A percentile compares a stretch with the other conserved stretches of the same genome.
phyloP scores from a whole-genome alignment of 2,329 filamentous ascomycete species.

The Celoporthe dispersa region DNA sequence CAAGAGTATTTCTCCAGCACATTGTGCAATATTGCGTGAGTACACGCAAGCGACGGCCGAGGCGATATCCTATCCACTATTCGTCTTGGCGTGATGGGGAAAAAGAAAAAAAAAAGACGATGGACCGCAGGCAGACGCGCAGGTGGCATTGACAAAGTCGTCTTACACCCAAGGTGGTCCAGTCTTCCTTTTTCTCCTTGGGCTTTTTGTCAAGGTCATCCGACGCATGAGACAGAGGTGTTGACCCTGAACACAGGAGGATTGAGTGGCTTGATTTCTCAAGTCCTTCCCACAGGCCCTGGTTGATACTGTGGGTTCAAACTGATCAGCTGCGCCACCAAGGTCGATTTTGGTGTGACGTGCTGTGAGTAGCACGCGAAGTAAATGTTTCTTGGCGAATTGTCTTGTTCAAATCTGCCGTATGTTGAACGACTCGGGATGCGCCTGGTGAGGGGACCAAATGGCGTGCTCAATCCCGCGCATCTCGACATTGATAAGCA shows the following conservation, averaged over 20 bases:
- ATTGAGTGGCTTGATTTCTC: not conserved
- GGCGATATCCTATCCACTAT: constrained; percentile 13
- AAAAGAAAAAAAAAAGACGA: constrained; percentile 8
- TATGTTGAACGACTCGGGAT: not conserved
- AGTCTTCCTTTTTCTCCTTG: not conserved
- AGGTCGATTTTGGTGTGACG: not conserved
- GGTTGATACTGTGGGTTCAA: not conserved
- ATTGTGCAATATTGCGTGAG: constrained; percentile 30
- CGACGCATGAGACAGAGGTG: not conserved
- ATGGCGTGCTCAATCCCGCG: constrained; percentile 26
- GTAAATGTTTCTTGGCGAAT: not conserved
- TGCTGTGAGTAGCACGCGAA: not conserved
- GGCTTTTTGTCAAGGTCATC: not conserved
- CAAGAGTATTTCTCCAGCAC: not conserved
- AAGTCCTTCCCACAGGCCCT: not conserved
- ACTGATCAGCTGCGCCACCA: not conserved
- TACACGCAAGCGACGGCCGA: constrained; percentile 10
- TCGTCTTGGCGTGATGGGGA: constrained; percentile 18
- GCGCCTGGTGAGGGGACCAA: constrained; percentile 3
- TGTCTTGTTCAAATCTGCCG: not conserved
- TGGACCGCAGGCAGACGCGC: not conserved
- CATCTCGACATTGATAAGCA: constrained; percentile 30
- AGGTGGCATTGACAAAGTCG: not conserved
- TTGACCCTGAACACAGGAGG: not conserved
- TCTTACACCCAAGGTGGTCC: not conserved